Evolutionary conservation across 805 yeast genomes (phyloP), one percentile per base, ranked within the genome.

Genomic region (Monosporozyma solicola): DNA sequence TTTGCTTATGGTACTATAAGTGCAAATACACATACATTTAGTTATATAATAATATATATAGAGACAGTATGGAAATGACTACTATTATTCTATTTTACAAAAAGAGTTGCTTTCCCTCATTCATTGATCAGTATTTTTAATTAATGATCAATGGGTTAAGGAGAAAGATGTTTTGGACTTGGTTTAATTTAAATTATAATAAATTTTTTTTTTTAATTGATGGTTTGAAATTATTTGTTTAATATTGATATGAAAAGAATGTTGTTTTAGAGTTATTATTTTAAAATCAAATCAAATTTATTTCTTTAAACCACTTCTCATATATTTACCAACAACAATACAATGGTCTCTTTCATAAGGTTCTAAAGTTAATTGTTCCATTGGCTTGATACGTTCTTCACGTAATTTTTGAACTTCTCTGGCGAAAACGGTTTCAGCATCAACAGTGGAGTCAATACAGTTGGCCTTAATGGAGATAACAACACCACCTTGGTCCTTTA

Each of bases 261-360:
- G 37, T 41, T 41, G 9, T 31, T 49, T 22, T 33, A 47, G 25
- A 15, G n/a, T 47, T 25, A 22, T 13, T n/a, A 20, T 39, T 39
- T 11, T 33, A 33, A 33, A 20, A 15, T 33, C 20, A 33, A 47
- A 48, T 33, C 16, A 9, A n/a, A 47, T 49, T 67, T 70, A 73
- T 59, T 64, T 64, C 63, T 64, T 64, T 63, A 74, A 69, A 57
- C 94, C 95, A 69, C 92, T 82, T 84, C 99, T 87, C 81, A 85
- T 79, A 80, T 94, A 94, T 75, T 85, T 83, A 72, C 98, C 99
- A 69, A 94, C 89, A 65, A 94, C 99, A 70, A 94, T 87, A 85
- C 98, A 92, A 79, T 94, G 99, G 72, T 94, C 99, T 81, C 99
- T 89, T 82, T 94, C 99, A 77, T 94, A 94, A 74, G 99, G 99